These are phyloP conservation scores for Kokia cookei DNA, from an alignment of 441 rosid species.

Conservation along the genomic window DNA sequence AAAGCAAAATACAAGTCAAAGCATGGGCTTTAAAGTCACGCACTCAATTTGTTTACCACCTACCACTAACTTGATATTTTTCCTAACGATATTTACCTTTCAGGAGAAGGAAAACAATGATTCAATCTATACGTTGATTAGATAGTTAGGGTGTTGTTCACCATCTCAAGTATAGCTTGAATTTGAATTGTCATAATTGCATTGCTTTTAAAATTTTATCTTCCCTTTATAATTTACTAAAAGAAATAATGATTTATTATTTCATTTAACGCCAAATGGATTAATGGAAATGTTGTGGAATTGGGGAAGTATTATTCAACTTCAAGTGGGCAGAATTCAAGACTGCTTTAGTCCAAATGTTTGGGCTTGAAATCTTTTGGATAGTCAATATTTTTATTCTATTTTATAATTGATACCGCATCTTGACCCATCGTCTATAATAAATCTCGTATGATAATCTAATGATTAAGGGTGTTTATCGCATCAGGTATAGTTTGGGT, in stretches of 20 bases:
- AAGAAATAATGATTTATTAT: not conserved
- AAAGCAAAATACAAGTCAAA: not conserved
- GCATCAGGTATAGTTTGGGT: no score
- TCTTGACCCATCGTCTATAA: no score
- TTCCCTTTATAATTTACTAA: no score
- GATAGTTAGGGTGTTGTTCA: no score
- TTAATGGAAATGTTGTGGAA: not conserved
- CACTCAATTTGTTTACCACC: not conserved
- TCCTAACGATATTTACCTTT: not conserved
- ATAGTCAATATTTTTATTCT: not conserved
- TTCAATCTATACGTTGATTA: no score
- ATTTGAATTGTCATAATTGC: no score
- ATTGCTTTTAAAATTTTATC: no score
- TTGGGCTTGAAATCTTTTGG: not conserved
- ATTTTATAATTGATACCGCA: not conserved
- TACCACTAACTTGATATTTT: not conserved
- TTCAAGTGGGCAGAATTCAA: not conserved
- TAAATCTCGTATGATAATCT: no score
- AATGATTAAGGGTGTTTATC: no score
- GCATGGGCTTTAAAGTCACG: not conserved
- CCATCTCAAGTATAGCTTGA: not conserved
- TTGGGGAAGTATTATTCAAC: not conserved
- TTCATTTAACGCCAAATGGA: not conserved
- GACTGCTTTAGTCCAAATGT: not conserved
- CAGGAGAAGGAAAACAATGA: no score